Conservation (phyloP, 805 yeast genomes). For the Danielia reshetovae region DNA sequence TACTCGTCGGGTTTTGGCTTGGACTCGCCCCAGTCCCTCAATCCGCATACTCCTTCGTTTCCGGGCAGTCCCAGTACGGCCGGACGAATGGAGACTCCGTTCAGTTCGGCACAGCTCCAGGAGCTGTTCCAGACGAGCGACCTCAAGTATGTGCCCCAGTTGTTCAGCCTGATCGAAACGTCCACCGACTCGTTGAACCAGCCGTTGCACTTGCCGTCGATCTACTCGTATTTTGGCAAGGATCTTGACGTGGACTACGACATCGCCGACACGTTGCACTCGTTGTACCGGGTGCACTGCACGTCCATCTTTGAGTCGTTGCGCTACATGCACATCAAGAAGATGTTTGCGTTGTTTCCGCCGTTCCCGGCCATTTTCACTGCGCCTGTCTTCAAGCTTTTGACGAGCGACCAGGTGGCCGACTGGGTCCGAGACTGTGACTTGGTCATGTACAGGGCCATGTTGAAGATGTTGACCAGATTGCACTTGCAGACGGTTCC, state of each 20-base stretch:
- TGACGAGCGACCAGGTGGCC: conserved; percentile 43
- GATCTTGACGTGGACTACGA: conserved; percentile 45
- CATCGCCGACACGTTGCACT: conserved; percentile 57
- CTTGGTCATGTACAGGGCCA: conserved; percentile 49
- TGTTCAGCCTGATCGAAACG: conserved; percentile 21
- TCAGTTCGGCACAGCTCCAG: conserved; percentile 16
- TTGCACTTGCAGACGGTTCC: conserved; percentile 59
- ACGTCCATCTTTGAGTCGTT: conserved; percentile 60
- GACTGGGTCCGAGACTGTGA: conserved; percentile 74
- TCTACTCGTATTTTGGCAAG: conserved; percentile 41
- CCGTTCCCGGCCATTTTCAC: conserved; percentile 56
- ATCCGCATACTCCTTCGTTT: conserved; percentile 11
- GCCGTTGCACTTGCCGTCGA: conserved; percentile 30
- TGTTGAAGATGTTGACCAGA: conserved; percentile 58
- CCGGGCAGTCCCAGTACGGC: conserved; percentile 7
- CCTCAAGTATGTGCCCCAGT: conserved; percentile 29
- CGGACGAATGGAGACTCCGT: conserved; percentile 13
- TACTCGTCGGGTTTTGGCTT: conserved; percentile 7
- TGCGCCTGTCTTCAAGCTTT: conserved; percentile 57
- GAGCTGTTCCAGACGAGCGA: conserved; percentile 14
- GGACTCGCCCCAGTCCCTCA: conserved; percentile 14
- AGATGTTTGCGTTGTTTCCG: conserved; percentile 49
- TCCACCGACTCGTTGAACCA: conserved; percentile 12
- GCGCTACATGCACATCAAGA: conserved; percentile 62
- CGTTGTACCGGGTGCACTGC: conserved; percentile 62